Evolutionary conservation across 257 asterid genomes (phyloP).

Genomic region (Ajuga chamaepitys): DNA sequence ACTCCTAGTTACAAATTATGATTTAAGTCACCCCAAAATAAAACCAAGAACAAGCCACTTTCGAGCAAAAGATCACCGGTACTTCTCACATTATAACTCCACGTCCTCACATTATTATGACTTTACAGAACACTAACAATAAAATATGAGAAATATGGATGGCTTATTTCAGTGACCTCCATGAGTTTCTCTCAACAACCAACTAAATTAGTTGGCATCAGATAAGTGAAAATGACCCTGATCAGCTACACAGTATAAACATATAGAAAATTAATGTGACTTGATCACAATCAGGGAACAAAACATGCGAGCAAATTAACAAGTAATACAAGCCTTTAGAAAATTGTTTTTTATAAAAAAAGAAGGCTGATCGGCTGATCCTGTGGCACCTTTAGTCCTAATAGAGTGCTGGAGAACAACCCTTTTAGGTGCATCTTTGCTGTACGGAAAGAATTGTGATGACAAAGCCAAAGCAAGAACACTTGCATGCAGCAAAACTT

Average conservation of each 20-base stretch:
- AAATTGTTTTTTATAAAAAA: neutral
- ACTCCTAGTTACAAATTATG: conserved; percentile 4
- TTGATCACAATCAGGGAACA: conserved; percentile 9
- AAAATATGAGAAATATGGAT: neutral
- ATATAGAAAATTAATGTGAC: neutral
- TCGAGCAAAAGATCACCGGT: neutral
- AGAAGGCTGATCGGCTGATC: conserved; percentile 3
- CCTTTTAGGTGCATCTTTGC: conserved; percentile 93
- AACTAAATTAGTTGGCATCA: neutral
- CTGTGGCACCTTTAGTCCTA: conserved; percentile 55
- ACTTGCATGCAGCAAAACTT: conserved; percentile 58
- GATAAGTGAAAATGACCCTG: neutral
- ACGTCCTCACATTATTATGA: neutral
- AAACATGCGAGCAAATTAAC: conserved; percentile 1
- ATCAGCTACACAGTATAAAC: neutral
- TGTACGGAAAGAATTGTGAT: conserved; percentile 92
- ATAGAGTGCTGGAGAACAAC: conserved; percentile 79
- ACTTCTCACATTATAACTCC: neutral
- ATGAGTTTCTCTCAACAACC: neutral
- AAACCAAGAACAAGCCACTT: conserved; percentile 1
- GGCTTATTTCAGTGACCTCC: neutral
- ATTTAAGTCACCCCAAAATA: neutral
- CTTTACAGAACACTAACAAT: neutral
- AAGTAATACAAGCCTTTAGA: neutral
- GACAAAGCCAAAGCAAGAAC: conserved; percentile 76